phyloP scores from a whole-genome alignment of 164 flowering plant species.

The Vitis rotundifolia region DNA sequence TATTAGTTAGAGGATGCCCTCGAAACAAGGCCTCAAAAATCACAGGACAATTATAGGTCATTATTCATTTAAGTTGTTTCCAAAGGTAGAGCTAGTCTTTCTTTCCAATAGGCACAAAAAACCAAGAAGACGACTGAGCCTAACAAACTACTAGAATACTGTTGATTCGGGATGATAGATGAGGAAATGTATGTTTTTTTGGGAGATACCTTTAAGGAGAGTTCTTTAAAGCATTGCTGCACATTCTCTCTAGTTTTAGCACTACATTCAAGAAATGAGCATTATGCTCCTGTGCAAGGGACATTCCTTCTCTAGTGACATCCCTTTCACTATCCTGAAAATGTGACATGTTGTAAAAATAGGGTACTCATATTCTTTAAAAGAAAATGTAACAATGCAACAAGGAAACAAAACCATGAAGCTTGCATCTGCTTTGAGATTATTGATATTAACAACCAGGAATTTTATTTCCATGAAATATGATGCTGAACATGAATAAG shows the following conservation, averaged over 20 bases:
- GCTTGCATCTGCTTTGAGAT: neutral
- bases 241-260: conserved; percentile 81
- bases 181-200: neutral
- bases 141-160: no score
- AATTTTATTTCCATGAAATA: neutral
- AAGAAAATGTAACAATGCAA: no score
- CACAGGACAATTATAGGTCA: no score
- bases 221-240: conserved; percentile 71
- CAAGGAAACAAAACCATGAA: neutral
- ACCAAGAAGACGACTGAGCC: no score
- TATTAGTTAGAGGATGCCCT: no score
- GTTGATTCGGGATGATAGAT: neutral
- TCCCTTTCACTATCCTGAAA: conserved; percentile 74
- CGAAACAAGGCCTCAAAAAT: no score
- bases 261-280: conserved; percentile 81
- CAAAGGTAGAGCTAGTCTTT: no score
- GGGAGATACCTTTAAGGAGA: conserved; percentile 57
- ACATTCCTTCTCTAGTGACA: conserved; percentile 75
- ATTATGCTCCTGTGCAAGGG: conserved; percentile 70
- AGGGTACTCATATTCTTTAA: neutral
- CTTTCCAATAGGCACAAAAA: no score
- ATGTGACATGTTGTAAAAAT: neutral
- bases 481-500: neutral
- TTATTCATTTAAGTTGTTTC: no score
- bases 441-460: neutral